Base-by-base conservation (phyloP, 495 filamentous ascomycete genomes). In the Penicillium macrosclerotiorum region DNA sequence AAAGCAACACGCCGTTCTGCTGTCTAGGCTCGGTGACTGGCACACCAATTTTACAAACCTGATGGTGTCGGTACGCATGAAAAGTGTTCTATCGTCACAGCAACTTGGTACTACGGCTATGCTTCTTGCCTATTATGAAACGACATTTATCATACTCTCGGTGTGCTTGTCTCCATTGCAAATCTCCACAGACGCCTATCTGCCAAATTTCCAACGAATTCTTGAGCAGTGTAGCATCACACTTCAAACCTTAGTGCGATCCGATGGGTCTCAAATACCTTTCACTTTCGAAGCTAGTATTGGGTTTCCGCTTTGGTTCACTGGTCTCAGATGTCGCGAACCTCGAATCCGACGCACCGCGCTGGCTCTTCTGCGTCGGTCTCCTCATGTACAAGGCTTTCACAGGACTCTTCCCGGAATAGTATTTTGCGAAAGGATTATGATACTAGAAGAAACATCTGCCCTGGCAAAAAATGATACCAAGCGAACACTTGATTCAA, bases 201-300 rank as follows among this genome's bases (percentile, higher is more conserved):
- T 58, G 11, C 48, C 46, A 3, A 49, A 52, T 7, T 66, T 68
- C 25, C 35, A 37, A 19, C 47, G 23, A 2, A 63, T 68, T 8
- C 56, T 68, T n/a, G 48, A 64, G 19, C 51, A 68, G 31, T 51
- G 55, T 8, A 35, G 36, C 9, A 39, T 60, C 17, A 43, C 52
- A 6, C 37, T 60, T 1, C 24, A 52, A 7, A 45, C 45, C 5
- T 51, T 50, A 1, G 33, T 34, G 12, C 38, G 46, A n/a, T 14
- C 45, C 27, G 57, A 63, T 25, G 56, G 61, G 1, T 53, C 47
- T 7, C 55, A 63, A 18, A 55, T 61, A 14, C 58, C 57, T 4
- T 66, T 61, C 27, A 66, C 60, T 8, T 67, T 66, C 23, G 65
- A 68, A 13, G 29, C 60, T 11, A 55, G 52, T 7, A 40, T 66